Conservation (phyloP, 257 asterid genomes). For the Misopates orontium region DNA sequence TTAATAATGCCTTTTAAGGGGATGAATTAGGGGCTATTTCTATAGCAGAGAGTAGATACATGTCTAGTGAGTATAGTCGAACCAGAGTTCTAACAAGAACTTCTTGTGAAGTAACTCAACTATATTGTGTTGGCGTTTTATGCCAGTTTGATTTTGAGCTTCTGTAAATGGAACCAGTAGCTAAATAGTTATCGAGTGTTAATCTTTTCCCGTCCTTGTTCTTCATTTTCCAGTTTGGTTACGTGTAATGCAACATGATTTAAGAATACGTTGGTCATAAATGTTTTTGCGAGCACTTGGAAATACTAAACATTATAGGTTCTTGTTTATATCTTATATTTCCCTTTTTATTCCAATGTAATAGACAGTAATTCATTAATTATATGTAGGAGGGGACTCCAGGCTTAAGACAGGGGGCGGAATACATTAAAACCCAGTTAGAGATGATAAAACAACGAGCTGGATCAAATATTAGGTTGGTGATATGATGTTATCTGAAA, state of each 20-base stretch:
- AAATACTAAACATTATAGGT: no score
- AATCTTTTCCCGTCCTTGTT: neutral
- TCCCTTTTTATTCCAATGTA: neutral
- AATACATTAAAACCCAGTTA: constrained; percentile 71
- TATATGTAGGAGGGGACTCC: constrained; percentile 75
- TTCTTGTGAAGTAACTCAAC: constrained; percentile 3
- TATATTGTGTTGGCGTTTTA: neutral
- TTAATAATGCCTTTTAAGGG: no score
- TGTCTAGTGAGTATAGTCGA: no score
- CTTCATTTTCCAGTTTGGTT: constrained; percentile 2
- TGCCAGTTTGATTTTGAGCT: neutral
- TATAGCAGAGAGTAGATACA: no score
- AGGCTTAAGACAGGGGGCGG: constrained; percentile 81
- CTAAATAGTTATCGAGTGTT: neutral
- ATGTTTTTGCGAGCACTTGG: no score
- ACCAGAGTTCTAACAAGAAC: neutral
- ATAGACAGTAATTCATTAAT: constrained; percentile 10
- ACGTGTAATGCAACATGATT: constrained; percentile 21
- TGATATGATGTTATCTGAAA: neutral
- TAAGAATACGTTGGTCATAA: neutral
- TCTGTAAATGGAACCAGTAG: constrained; percentile 12
- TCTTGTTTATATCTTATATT: neutral
- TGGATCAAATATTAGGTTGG: constrained; percentile 68
- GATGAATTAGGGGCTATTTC: no score
- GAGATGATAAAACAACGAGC: constrained; percentile 81